Evolutionary conservation across 169 alveolate genomes (phyloP).

Genomic region (Plasmodium fragile): DNA sequence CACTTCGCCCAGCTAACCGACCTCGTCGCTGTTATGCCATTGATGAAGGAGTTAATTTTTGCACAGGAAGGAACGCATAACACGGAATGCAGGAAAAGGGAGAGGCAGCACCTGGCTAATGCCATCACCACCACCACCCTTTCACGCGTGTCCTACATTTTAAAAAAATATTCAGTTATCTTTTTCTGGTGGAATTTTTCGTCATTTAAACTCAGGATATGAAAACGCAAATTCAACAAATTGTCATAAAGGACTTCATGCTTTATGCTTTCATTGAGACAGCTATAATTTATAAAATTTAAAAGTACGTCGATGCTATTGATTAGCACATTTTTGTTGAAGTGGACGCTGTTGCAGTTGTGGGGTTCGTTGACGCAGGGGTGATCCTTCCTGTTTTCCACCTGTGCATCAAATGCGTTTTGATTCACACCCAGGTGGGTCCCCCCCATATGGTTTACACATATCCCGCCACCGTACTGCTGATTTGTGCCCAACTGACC

Average conservation of each 20-base stretch:
- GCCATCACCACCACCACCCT: background rate
- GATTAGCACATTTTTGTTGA: constrained; percentile 39
- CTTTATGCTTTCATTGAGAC: constrained; percentile 46
- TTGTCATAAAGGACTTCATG: constrained; percentile 56
- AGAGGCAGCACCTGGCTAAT: background rate
- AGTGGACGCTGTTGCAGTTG: constrained; percentile 23
- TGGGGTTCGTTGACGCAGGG: background rate
- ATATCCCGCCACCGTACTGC: background rate
- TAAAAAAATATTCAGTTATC: constrained; percentile 58
- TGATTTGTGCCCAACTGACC: background rate
- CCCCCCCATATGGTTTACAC: background rate
- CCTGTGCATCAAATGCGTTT: background rate
- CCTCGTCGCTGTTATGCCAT: background rate
- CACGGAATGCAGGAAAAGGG: background rate
- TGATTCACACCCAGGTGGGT: background rate
- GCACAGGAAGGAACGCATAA: background rate
- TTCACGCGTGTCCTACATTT: constrained; percentile 14
- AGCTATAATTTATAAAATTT: constrained; percentile 57
- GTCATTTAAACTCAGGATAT: constrained; percentile 57
- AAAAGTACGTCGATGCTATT: constrained; percentile 44
- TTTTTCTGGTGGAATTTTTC: constrained; percentile 61
- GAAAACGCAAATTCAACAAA: constrained; percentile 56
- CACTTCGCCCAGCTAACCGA: background rate
- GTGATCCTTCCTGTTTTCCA: background rate
- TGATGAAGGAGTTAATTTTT: background rate